These are phyloP conservation scores for Cercospora sesami DNA, from an alignment of 2,329 filamentous ascomycete species.

Conservation along the genomic window DNA sequence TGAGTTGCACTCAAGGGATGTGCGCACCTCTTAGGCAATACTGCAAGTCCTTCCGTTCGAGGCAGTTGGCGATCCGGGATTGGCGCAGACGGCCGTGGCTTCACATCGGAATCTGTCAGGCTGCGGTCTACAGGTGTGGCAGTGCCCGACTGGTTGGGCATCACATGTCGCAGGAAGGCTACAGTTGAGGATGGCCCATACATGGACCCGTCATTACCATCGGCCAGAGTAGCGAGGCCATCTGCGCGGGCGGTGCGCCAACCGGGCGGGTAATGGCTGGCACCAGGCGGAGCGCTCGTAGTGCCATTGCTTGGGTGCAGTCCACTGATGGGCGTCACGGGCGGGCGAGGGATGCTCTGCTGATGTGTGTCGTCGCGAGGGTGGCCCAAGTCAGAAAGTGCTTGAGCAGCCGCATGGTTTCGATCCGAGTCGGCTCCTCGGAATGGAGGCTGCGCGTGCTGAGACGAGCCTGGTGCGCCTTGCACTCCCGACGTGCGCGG, in stretches of 20 bases:
- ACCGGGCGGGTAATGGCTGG: neutral
- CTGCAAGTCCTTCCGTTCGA: conserved; percentile 24
- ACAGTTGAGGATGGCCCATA: conserved; percentile 33
- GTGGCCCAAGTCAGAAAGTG: conserved; percentile 22
- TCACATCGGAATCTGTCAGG: conserved; percentile 15
- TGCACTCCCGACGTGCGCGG: conserved; percentile 9
- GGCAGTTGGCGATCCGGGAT: conserved; percentile 23
- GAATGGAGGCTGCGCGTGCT: conserved; percentile 10
- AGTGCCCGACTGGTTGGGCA: conserved; percentile 16
- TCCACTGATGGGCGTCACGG: neutral
- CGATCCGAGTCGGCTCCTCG: conserved; percentile 20
- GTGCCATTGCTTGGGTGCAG: conserved; percentile 1
- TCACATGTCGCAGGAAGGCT: conserved; percentile 30
- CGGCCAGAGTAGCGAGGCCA: conserved; percentile 28
- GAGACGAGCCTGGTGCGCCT: conserved; percentile 1
- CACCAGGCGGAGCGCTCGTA: neutral
- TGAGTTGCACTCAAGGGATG: neutral
- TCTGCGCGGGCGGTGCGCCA: conserved; percentile 21
- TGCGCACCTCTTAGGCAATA: conserved; percentile 24
- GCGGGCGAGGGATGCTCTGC: neutral
- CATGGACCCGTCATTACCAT: conserved; percentile 24
- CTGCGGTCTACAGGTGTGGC: conserved; percentile 22
- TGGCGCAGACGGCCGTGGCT: conserved; percentile 11
- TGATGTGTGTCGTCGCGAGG: neutral
- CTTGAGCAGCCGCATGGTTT: conserved; percentile 25